These are phyloP conservation scores for Globisporangium takayamanum DNA, from an alignment of 352 stramenopile species.

Conservation along the genomic window DNA sequence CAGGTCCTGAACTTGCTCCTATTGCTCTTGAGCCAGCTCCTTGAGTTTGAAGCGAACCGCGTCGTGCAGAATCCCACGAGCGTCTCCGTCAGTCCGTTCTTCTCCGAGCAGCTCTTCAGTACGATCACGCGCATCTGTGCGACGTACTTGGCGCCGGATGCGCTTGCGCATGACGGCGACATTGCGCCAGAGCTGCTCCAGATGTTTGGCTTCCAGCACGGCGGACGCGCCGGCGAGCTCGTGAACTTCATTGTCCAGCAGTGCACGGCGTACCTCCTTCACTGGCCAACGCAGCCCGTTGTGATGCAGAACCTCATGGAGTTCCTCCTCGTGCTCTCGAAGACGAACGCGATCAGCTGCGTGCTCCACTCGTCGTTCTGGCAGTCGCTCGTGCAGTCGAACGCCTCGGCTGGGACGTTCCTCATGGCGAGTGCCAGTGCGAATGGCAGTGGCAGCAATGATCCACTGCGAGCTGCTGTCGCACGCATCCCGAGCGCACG, in stretches of 20 bases:
- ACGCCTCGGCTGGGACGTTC: conserved; percentile 55
- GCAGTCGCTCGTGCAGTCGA: conserved; percentile 68
- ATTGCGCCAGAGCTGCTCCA: conserved; percentile 46
- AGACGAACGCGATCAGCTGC: conserved; percentile 49
- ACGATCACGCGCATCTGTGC: conserved; percentile 70
- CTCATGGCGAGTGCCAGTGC: conserved; percentile 15
- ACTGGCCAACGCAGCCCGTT: conserved; percentile 77
- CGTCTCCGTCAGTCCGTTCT: conserved; percentile 62
- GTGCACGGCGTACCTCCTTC: conserved; percentile 58
- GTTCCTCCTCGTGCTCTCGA: conserved; percentile 62
- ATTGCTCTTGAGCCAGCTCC: conserved; percentile 59
- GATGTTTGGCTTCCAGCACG: conserved; percentile 57
- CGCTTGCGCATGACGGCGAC: conserved; percentile 28
- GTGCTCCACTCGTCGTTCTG: conserved; percentile 54
- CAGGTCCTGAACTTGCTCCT: conserved; percentile 55
- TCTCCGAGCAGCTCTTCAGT: conserved; percentile 67
- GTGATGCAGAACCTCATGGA: conserved; percentile 83
- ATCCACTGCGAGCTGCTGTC: conserved; percentile 39
- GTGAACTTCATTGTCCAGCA: conserved; percentile 70
- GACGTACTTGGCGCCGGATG: conserved; percentile 62
- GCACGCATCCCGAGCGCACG: conserved; percentile 50
- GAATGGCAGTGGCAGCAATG: conserved; percentile 7
- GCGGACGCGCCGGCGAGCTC: conserved; percentile 44
- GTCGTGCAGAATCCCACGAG: conserved; percentile 53
- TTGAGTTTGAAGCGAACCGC: conserved; percentile 61